A percentile compares a stretch with the other conserved stretches of the same genome.
Conservation (phyloP, 163 green algal species). For the Volvox carteri region DNA sequence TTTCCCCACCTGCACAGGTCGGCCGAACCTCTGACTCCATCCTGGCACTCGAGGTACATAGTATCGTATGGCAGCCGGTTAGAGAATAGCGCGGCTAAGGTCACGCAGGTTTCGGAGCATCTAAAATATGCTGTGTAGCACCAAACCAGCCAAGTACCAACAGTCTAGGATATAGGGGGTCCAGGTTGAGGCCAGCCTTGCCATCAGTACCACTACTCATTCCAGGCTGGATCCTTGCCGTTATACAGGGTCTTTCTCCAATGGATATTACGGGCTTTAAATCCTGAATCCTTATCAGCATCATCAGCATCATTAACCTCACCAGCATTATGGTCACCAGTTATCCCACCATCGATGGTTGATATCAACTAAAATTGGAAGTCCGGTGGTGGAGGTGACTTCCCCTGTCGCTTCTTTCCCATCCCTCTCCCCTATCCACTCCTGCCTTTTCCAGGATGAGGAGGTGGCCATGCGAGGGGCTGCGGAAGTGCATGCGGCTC, state of each 20-base stretch:
- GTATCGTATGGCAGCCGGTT: neutral
- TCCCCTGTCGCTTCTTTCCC: neutral
- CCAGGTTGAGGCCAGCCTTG: neutral
- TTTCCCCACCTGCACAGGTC: conserved; percentile 9
- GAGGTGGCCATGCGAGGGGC: conserved; percentile 61
- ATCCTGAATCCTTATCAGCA: neutral
- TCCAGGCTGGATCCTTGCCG: neutral
- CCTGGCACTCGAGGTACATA: conserved; percentile 64
- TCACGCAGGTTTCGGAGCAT: neutral
- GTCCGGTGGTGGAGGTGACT: neutral
- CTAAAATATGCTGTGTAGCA: neutral
- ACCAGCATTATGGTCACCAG: neutral
- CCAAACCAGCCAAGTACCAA: too few relatives aligned
- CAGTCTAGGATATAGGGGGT: neutral
- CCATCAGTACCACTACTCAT: neutral
- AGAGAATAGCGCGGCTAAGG: neutral
- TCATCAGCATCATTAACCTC: neutral
- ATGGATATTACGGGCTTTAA: neutral
- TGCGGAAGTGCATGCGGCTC: conserved; percentile 77
- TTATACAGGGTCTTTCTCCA: neutral
- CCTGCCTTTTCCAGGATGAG: too few relatives aligned
- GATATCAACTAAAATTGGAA: neutral
- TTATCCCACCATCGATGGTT: too few relatives aligned
- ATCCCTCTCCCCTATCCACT: neutral
- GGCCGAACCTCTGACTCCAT: conserved; percentile 54